Conservation (phyloP, 2,329 filamentous ascomycete genomes). For the Fusarium tricinctum region DNA sequence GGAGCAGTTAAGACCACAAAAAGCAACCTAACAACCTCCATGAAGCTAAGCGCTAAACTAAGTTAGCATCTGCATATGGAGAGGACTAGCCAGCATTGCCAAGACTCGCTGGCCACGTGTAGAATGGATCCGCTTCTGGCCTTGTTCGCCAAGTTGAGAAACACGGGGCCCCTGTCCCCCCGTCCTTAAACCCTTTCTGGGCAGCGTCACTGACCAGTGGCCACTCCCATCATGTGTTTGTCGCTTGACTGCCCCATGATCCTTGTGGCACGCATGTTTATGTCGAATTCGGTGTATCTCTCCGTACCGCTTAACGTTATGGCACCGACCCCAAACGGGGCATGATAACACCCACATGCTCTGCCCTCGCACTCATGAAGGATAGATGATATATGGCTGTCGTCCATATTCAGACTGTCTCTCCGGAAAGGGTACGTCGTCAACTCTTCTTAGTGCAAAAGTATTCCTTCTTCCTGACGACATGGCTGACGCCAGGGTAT, state of each 20-base stretch:
- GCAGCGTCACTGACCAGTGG: constrained; percentile 28
- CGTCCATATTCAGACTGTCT: background rate
- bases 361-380: constrained; percentile 1
- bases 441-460: constrained; percentile 1
- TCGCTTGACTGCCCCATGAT: constrained; percentile 26
- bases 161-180: constrained; percentile 37
- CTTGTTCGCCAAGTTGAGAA: constrained; percentile 45
- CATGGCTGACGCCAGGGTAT: constrained; percentile 13
- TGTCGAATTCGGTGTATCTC: constrained; percentile 20
- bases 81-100: constrained; percentile 30
- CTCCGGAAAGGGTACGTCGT: background rate
- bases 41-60: constrained; percentile 34
- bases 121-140: constrained; percentile 45
- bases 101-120: constrained; percentile 47
- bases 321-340: constrained; percentile 3
- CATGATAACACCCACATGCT: constrained; percentile 3
- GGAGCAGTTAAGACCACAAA: constrained; percentile 17
- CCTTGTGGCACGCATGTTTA: constrained; percentile 21
- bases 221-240: constrained; percentile 27
- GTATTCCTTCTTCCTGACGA: constrained; percentile 22
- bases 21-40: constrained; percentile 27
- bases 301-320: constrained; percentile 19
- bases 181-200: constrained; percentile 33
- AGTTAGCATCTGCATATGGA: constrained; percentile 4
- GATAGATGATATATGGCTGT: background rate